phyloP scores from a whole-genome alignment of 139 green algal genomes.

The Chlorella vulgaris region DNA sequence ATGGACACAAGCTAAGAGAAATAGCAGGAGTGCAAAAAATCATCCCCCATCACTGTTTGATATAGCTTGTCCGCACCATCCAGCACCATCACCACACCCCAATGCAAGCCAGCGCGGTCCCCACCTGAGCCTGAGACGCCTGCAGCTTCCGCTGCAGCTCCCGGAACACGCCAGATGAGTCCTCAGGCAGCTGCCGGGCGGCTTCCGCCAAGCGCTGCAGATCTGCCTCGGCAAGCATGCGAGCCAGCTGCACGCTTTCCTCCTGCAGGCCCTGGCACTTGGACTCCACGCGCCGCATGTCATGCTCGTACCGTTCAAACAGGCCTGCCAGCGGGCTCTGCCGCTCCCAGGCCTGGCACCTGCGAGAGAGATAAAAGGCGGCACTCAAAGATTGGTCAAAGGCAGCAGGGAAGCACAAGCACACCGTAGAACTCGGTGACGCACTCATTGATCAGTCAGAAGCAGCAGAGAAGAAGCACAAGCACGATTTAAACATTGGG shows the following conservation, averaged over 20 bases:
- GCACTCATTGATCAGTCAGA: too few relatives aligned
- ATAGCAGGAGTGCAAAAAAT: too few relatives aligned
- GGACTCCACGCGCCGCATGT: slow-evolving; percentile 8
- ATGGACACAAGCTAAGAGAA: too few relatives aligned
- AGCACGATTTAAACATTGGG: too few relatives aligned
- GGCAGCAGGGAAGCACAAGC: not conserved
- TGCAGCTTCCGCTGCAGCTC: slow-evolving; percentile 12
- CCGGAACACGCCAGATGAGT: not conserved
- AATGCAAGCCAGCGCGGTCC: not conserved
- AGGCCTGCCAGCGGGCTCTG: slow-evolving; percentile 1
- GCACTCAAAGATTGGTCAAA: not conserved
- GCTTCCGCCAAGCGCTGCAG: slow-evolving; percentile 1
- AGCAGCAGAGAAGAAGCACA: too few relatives aligned
- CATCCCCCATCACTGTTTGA: too few relatives aligned
- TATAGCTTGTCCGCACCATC: too few relatives aligned
- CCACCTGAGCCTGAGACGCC: not conserved
- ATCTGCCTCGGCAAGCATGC: slow-evolving; percentile 25
- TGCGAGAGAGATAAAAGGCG: not conserved
- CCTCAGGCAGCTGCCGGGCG: not conserved
- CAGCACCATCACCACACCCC: not conserved
- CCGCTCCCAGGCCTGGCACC: slow-evolving; percentile 33
- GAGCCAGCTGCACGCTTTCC: slow-evolving; percentile 27
- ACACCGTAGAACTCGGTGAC: not conserved
- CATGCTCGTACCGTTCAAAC: slow-evolving; percentile 28
- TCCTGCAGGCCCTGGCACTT: not conserved